These are phyloP conservation scores for Craterostigma plantagineum DNA, from an alignment of 257 asterid species.

Conservation along the genomic window DNA sequence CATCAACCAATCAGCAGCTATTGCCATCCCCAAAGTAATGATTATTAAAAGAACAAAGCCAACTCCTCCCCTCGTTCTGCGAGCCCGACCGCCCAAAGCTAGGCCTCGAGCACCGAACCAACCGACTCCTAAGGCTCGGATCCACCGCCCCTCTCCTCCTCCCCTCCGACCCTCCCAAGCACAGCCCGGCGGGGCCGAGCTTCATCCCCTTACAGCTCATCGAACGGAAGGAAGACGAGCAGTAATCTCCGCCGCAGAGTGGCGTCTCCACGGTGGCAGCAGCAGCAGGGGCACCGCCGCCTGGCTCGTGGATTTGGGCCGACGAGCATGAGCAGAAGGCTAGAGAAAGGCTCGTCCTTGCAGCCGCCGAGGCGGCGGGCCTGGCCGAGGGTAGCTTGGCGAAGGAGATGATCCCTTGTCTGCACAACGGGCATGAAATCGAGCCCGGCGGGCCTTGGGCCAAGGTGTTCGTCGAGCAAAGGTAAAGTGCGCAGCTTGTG, in stretches of 20 bases:
- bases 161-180: slow-evolving; percentile 36
- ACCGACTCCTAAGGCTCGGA: slow-evolving; percentile 10
- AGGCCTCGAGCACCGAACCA: slow-evolving; percentile 33
- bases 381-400: slow-evolving; percentile 34
- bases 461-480: slow-evolving; percentile 42
- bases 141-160: slow-evolving; percentile 16
- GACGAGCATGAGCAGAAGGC: slow-evolving; percentile 38
- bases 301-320: slow-evolving; percentile 20
- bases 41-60: slow-evolving; percentile 43
- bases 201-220: slow-evolving; percentile 34
- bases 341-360: slow-evolving; percentile 27
- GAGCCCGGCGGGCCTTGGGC: slow-evolving; percentile 54
- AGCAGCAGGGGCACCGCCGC: background rate
- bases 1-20: no score
- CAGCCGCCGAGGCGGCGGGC: slow-evolving; percentile 16
- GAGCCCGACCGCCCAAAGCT: slow-evolving; percentile 36
- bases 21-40: no score
- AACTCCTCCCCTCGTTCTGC: slow-evolving; percentile 33
- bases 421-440: slow-evolving; percentile 75
- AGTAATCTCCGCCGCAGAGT: slow-evolving; percentile 30
- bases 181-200: slow-evolving; percentile 29
- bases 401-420: slow-evolving; percentile 61
- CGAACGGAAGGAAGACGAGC: slow-evolving; percentile 26
- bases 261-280: slow-evolving; percentile 28
- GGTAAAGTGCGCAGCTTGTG: slow-evolving; percentile 65